phyloP scores from a whole-genome alignment of 306 rosid species.

The Ormosia emarginata region DNA sequence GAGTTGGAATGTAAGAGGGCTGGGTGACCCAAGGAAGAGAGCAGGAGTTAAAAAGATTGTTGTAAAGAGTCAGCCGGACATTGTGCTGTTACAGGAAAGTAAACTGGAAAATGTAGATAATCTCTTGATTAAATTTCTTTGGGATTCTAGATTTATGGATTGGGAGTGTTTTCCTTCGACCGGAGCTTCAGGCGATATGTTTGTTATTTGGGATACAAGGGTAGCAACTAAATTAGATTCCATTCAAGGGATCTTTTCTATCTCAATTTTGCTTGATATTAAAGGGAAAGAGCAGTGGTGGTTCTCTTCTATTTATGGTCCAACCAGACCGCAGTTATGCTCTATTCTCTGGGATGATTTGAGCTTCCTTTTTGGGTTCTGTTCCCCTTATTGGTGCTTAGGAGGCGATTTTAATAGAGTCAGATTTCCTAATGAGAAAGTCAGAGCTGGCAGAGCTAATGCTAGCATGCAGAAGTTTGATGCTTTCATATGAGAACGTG shows the following conservation, averaged over 20 bases:
- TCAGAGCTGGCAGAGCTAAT: background rate
- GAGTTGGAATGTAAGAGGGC: background rate
- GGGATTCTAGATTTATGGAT: background rate
- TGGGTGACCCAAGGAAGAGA: background rate
- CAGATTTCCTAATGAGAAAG: background rate
- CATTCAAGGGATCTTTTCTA: too few species aligned
- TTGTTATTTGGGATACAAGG: too few species aligned
- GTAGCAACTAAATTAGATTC: background rate
- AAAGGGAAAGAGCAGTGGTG: too few species aligned
- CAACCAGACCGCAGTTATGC: background rate
- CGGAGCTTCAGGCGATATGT: too few species aligned
- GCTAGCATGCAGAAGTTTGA: background rate
- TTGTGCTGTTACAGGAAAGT: background rate
- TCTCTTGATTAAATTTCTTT: too few species aligned
- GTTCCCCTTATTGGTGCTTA: background rate
- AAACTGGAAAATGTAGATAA: background rate
- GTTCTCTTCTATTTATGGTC: too few species aligned
- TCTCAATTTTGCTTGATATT: background rate
- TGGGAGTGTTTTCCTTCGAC: background rate
- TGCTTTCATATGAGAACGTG: too few species aligned
- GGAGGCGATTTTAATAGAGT: background rate
- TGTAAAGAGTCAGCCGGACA: background rate
- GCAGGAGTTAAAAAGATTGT: background rate
- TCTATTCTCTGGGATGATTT: background rate
- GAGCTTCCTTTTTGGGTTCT: background rate